Evolutionary conservation across 345 rosid genomes (phyloP), one percentile per base, ranked within the genome.

Genomic region (Kernera saxatilis): DNA sequence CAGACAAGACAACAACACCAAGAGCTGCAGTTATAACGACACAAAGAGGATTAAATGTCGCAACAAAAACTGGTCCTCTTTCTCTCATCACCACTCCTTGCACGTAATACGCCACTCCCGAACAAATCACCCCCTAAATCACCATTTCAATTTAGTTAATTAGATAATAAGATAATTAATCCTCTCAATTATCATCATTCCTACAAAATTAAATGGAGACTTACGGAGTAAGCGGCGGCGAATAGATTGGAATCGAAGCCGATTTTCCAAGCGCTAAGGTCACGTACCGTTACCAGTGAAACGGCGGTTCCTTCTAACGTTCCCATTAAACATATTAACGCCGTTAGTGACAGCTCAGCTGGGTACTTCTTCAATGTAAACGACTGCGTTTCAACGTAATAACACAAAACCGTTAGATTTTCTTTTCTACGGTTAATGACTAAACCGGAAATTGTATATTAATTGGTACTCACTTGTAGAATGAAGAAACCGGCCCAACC

Each of bases 401-500:
- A 36, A 37, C 4, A 58, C 36, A 33, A 12, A 49, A 17, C 33
- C 43, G 35, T 75, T 68, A 68, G 57, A 7, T 1, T 46, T 27
- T 5, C 5, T 15, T 46, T 65, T 45, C 29, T 9, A 25, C 21
- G 64, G 33, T 75, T 22, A 21, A 15, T 46, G 18, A 37, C 8
- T 75, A 7, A 62, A 76, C 75, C 71, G 71, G 67, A 18, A 39
- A 54, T 12, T 64, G 13, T 56, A 22, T 32, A 8, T 29, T 27
- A 23, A 37, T 39, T 35, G 23, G 53, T 37, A 70, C 82, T 82
- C 36, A 84, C 98, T 84, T 92, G 98, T 70, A 93, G 70, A 30
- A 94, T 94, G 69, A 94, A 89, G 83, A 86, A 94, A 66, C 89
- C 77, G 17, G 99, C 70, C 99, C 99, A 94, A 40, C 87, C 73